Conservation (phyloP, 192 early-diverging fungal species). For the Umbelopsis isabellina region DNA sequence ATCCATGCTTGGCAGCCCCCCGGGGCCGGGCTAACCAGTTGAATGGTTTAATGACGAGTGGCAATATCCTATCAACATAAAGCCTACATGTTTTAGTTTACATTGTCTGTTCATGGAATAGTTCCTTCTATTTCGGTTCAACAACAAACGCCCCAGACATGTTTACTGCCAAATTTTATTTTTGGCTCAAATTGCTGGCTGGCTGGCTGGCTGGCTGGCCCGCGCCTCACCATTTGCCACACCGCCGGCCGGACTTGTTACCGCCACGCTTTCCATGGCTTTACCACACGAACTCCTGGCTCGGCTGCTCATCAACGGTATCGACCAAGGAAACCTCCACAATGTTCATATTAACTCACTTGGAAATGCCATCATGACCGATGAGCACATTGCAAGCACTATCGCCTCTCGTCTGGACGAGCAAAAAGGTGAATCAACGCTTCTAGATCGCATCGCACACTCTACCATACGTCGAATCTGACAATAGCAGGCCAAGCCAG, state of each 20-base stretch:
- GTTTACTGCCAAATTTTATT: too few relatives aligned
- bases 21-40: too few relatives aligned
- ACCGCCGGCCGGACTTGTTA: background rate
- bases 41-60: too few relatives aligned
- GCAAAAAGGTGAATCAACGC: background rate
- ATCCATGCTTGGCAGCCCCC: background rate
- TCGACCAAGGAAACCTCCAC: background rate
- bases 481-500: background rate
- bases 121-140: background rate
- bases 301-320: constrained; percentile 8
- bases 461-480: background rate
- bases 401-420: background rate
- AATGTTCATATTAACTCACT: background rate
- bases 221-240: constrained; percentile 21
- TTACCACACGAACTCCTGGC: constrained; percentile 7
- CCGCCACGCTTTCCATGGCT: constrained; percentile 3
- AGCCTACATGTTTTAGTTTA: too few relatives aligned
- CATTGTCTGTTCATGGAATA: too few relatives aligned
- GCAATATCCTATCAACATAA: too few relatives aligned
- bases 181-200: too few relatives aligned
- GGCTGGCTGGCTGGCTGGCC: too few relatives aligned
- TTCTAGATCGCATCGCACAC: background rate
- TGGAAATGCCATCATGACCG: background rate
- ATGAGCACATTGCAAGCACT: background rate
- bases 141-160: too few relatives aligned